Percentiles rank a stretch among this genome's conserved stretches.
These are phyloP conservation scores for Camelina neglecta DNA, from an alignment of 345 rosid species.

Conservation along the genomic window DNA sequence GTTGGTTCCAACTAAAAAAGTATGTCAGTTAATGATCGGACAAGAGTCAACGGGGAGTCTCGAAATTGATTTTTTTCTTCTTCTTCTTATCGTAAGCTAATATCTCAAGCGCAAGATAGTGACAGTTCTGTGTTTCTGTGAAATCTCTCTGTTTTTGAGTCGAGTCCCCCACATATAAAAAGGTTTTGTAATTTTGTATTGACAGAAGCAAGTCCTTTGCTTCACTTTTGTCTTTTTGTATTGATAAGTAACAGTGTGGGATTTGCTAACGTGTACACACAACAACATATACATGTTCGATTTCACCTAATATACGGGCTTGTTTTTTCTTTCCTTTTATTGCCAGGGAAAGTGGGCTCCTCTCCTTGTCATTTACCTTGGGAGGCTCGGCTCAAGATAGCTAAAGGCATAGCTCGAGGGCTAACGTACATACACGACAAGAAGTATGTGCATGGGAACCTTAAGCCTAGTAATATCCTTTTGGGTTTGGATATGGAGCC, in stretches of 20 bases:
- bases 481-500: conserved; percentile 83
- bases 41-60: conserved; percentile 56
- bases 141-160: conserved; percentile 31
- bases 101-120: conserved; percentile 48
- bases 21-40: conserved; percentile 60
- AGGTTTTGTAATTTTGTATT: conserved; percentile 36
- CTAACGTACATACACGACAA: conserved; percentile 81
- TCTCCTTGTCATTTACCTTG: conserved; percentile 84
- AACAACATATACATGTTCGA: not conserved
- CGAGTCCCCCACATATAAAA: conserved; percentile 1
- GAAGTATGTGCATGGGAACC: conserved; percentile 84
- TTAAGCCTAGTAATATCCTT: conserved; percentile 88
- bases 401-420: conserved; percentile 83
- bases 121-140: conserved; percentile 25
- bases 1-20: conserved; percentile 47
- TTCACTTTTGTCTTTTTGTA: conserved; percentile 34
- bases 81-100: conserved; percentile 40
- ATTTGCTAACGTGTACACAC: conserved; percentile 21
- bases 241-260: conserved; percentile 27
- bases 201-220: conserved; percentile 26
- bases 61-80: conserved; percentile 4
- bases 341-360: conserved; percentile 80
- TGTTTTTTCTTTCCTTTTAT: conserved; percentile 4
- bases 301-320: not conserved
- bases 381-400: conserved; percentile 86